Base-by-base conservation (phyloP, 768 basidiomycete genomes). In the Gymnopilus dilepis region DNA sequence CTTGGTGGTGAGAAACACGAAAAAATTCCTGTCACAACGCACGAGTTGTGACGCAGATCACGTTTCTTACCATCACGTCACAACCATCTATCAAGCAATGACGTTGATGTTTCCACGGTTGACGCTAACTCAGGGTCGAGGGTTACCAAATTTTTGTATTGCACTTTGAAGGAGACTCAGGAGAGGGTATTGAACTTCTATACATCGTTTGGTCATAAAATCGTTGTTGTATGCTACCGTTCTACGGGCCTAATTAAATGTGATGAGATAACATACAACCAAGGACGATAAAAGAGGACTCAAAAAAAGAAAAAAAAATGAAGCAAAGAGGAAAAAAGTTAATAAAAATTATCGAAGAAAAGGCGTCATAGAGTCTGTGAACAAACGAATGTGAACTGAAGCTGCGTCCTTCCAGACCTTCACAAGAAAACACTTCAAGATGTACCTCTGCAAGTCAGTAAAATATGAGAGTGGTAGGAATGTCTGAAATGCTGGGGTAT, bases 231-330 rank as follows among this genome's bases (percentile, higher is more conserved):
- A 65, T 57, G 38, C 41, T 62, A 62, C 59, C 61, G 55, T 17
- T 63, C 62, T 60, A 66, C 59, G 59, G 62, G 58, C 24, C 34
- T 60, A 31, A 62, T 62, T 62, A 65, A 38, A 48, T 58, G 45
- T 28, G 24, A 42, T 22, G 11, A 54, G 52, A 57, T 60, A 53
- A 50, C 56, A 63, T 59, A 60, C 42, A 62, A 48, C 42, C 42
- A 62, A 33, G 51, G 60, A 37, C 34, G 34, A 56, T 21, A 30
- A 48, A 67, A 62, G 48, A 40, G 31, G 33, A 33, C 26, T 30
- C 12, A 37, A 45, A 34, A 31, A 58, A 58, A 42, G 58, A n/a
- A n/a, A 37, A 45, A 28, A 38, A 60, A 34, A 24, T 47, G 52
- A 33, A 43, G 38, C 53, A 30, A 28, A n/a, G n/a, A n/a, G 30